Percentiles rank a stretch among this genome's conserved stretches.
Conservation (phyloP, 2,329 filamentous ascomycete genomes). For the Trichoderma citrinoviride region DNA sequence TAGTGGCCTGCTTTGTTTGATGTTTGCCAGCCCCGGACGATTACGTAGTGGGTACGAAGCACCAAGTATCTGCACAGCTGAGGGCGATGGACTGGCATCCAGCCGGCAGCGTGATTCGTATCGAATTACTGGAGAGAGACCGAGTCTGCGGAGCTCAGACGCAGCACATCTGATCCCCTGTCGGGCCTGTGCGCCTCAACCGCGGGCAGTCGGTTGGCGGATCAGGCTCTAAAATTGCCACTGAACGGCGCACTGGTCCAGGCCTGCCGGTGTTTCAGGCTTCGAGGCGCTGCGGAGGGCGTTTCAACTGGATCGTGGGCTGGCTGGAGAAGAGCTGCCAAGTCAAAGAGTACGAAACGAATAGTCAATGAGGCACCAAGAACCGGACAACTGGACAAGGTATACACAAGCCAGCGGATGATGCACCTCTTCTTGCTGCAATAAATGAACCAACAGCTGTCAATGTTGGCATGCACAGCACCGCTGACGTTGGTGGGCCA, state of each 20-base stretch:
- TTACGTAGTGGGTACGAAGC: slow-evolving; percentile 21
- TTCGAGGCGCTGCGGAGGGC: background rate
- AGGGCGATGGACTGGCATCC: background rate
- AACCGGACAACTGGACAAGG: background rate
- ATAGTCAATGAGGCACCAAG: too few species aligned
- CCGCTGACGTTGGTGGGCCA: slow-evolving; percentile 17
- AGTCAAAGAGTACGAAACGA: background rate
- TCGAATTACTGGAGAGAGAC: background rate
- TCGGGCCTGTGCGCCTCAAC: background rate
- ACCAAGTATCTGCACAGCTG: too few species aligned
- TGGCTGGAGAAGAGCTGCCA: background rate
- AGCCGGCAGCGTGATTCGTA: background rate
- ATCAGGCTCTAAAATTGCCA: slow-evolving; percentile 13
- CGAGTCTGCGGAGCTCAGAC: background rate
- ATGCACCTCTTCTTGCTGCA: background rate
- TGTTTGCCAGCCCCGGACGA: slow-evolving; percentile 9
- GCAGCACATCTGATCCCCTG: background rate
- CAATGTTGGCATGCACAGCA: background rate
- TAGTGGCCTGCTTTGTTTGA: slow-evolving; percentile 1
- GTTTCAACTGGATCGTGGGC: too few species aligned
- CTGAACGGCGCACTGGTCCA: background rate
- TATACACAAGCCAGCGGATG: background rate
- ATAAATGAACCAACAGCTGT: background rate
- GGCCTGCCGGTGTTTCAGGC: slow-evolving; percentile 14
- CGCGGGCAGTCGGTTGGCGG: background rate